Base-by-base conservation (phyloP, 2,329 filamentous ascomycete genomes). In the Colletotrichum liaoningense region DNA sequence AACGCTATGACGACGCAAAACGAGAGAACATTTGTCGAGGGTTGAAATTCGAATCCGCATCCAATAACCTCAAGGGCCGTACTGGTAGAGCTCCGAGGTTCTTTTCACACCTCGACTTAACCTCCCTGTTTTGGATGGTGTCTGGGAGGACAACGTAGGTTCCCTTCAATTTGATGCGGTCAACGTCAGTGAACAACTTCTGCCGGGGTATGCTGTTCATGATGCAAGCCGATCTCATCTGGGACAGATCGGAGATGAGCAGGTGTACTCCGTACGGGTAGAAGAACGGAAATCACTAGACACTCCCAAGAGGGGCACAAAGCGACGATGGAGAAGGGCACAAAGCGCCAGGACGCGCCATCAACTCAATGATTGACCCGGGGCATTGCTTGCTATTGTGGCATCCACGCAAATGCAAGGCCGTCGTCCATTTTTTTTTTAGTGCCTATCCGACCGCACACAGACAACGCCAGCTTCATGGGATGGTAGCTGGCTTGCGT, bases 381-480 rank as follows among this genome's bases (percentile, higher is more conserved):
- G 57, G 58, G 49, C 42, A 46, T 63, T 69, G 68, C 28, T 67
- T 55, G 64, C 30, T 33, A 26, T 26, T 16, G 56, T 65, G 33
- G 49, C 19, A 42, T 66, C n/a, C 24, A 26, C 49, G 16, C 22
- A 65, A 65, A 56, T 54, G 42, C 62, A 54, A 54, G 55, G 54
- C 46, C 28, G 19, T 33, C 33, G 16, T 66, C 52, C 5, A 19
- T 30, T 64, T 24, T 24, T 24, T 24, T 24, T 55, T 49, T 35
- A 56, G 54, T 24, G 64, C 54, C 11, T 55, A 59, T 60, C 66
- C 63, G 46, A 64, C 42, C 49, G 66, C 66, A 69, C 66, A 64
- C 56, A 59, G 66, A 59, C 58, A 19, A 26, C 66, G 55, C 69
- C 30, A 63, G 52, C 54, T 60, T 59, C 24, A 72, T 72, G 70